These are phyloP conservation scores for Ascochyta lentis DNA, from an alignment of 2,329 filamentous ascomycete species.

Conservation along the genomic window DNA sequence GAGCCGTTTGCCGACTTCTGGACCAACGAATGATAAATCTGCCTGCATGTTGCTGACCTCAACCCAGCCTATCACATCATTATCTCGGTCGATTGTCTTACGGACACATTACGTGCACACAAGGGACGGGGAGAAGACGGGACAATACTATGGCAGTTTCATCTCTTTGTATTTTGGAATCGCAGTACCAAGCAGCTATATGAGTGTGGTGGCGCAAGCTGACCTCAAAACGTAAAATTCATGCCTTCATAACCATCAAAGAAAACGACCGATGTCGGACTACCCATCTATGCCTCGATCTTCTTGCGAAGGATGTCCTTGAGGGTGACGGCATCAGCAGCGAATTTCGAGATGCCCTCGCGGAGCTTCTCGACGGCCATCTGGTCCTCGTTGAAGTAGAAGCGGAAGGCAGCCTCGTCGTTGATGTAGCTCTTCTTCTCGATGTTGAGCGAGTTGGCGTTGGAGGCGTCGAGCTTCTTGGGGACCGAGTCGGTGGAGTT, in stretches of 20 bases:
- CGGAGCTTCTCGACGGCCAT: slow-evolving; percentile 99
- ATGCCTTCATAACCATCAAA: slow-evolving; percentile 27
- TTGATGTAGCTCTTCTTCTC: slow-evolving; percentile 90
- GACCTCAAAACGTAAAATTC: slow-evolving; percentile 28
- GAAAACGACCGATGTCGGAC: slow-evolving; percentile 36
- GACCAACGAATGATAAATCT: slow-evolving; percentile 41
- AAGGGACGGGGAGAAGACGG: too few relatives aligned
- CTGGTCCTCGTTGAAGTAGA: slow-evolving; percentile 99
- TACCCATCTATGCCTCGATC: slow-evolving; percentile 59
- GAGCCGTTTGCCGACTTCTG: slow-evolving; percentile 20
- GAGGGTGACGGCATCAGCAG: slow-evolving; percentile 90
- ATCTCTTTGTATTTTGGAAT: slow-evolving; percentile 26
- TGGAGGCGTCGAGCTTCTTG: slow-evolving; percentile 84
- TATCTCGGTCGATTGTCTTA: not conserved
- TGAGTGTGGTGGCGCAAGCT: slow-evolving; percentile 17
- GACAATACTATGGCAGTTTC: slow-evolving; percentile 5
- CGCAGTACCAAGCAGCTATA: slow-evolving; percentile 22
- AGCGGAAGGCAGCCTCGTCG: slow-evolving; percentile 90
- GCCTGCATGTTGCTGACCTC: slow-evolving; percentile 15
- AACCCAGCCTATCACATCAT: slow-evolving; percentile 15
- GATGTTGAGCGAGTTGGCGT: slow-evolving; percentile 73
- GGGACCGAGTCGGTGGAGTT: slow-evolving; percentile 83
- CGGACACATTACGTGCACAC: slow-evolving; percentile 8
- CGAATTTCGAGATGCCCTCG: slow-evolving; percentile 99
- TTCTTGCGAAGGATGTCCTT: slow-evolving; percentile 92